phyloP scores from a whole-genome alignment of 2,329 filamentous ascomycete genomes.

The Claviceps pusilla region DNA sequence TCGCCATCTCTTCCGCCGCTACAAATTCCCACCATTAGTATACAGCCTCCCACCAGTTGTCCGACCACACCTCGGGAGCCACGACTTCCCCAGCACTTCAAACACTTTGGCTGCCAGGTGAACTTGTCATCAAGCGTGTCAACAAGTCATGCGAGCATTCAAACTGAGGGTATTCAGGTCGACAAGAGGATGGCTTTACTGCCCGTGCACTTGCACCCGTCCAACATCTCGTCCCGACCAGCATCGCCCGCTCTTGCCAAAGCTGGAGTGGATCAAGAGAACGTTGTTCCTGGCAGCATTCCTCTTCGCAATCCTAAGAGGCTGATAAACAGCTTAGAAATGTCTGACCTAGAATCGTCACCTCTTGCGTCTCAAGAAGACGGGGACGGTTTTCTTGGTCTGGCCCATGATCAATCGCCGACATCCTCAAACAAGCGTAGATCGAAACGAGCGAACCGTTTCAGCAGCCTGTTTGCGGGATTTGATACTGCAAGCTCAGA shows the following conservation, averaged over 20 bases:
- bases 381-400: conserved; percentile 57
- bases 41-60: conserved; percentile 74
- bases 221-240: conserved; percentile 50
- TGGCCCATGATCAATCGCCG: conserved; percentile 65
- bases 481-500: conserved; percentile 61
- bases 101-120: conserved; percentile 76
- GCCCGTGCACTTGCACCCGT: conserved; percentile 65
- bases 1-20: conserved; percentile 26
- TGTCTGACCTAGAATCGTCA: conserved; percentile 35
- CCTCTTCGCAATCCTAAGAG: conserved; percentile 47
- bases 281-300: conserved; percentile 37
- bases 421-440: conserved; percentile 37
- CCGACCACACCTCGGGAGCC: conserved; percentile 65
- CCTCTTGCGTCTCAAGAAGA: conserved; percentile 22
- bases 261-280: conserved; percentile 13
- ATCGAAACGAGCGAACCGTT: conserved; percentile 52
- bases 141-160: conserved; percentile 33
- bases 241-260: conserved; percentile 32
- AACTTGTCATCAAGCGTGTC: conserved; percentile 15
- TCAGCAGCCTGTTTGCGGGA: conserved; percentile 75
- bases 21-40: conserved; percentile 70
- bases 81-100: conserved; percentile 64
- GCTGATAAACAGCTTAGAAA: conserved; percentile 30
- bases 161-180: conserved; percentile 83
- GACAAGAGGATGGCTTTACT: conserved; percentile 63